Base-by-base conservation (phyloP, 345 rosid genomes). In the Erodium maritimum region DNA sequence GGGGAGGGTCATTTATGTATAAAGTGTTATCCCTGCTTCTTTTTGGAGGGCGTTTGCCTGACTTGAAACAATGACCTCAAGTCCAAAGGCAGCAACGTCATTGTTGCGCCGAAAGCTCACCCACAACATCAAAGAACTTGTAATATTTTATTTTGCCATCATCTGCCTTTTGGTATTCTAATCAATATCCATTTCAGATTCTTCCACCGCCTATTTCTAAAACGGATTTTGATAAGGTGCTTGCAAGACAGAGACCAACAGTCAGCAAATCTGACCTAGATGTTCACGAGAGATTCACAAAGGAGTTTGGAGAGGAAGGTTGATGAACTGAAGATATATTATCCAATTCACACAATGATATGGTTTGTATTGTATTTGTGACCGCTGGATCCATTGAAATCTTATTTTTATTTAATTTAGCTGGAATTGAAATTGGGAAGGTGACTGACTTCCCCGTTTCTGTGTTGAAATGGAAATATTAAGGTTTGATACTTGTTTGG, bases 241-340 rank as follows among this genome's bases (percentile, higher is more conserved):
- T 91, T 63, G 89, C 95, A 2, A 82, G 95, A 73, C 97, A 91
- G 75, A 85, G 71, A 80, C 95, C 97, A 48, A 91, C 97, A 13
- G 97, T 91, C 65, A 85, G 97, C 80, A 88, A 87, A 69, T 18
- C 77, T 23, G 97, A 91, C 75, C 79, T 91, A 17, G 96, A 87
- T 2, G 88, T 91, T 60, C 97, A 91, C 12, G 97, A 87, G 80
- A 85, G 87, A 82, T 91, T 91, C 81, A 91, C 97, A 6, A 83
- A 80, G 63, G 97, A 91, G 79, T 91, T 87, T 74, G 97, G 97
- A 52, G 96, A 91, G 82, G 97, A 91, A 71, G 97, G 97, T 66
- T 90, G 65, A 82, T 57, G 63, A 24, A 61, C 50, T 23, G 13
- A 42, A 16, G 65, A 73, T 60, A 33, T 52, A 46, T 66, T 55